Evolutionary conservation across 495 filamentous ascomycete species (phyloP), one percentile per base, ranked within the genome.

Genomic region (Trichoderma gamsii): DNA sequence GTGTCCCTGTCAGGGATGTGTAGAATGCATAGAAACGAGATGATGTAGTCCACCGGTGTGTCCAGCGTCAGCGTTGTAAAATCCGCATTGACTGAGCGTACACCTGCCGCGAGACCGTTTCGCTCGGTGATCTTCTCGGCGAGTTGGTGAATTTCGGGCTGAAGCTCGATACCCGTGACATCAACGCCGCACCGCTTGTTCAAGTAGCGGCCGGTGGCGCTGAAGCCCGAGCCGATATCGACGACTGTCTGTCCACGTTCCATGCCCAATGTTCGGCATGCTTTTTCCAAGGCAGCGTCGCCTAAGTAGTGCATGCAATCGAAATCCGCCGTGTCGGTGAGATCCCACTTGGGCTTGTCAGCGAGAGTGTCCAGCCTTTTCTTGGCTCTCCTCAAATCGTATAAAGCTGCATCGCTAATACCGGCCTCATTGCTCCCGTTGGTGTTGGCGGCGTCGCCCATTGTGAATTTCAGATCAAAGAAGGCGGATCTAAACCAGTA

Each of bases 281-380:
- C 69, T 38, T 64, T 63, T 21, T 70, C 69, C 16, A 70, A 29
- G 12, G 69, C 69, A 15, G 27, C 15, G 27, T 70, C 64, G 15
- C 69, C 69, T 4, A 70, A 32, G 11, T 70, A 70, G 56, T 70
- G 69, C 69, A 70, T 70, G 61, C 69, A 70, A 35, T 70, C 69
- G 43, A 70, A 70, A 8, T 56, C 44, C 3, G 44, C 41, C 4
- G 69, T 70, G 69, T 70, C 69, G 27, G 52, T n/a, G 23, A 61
- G 69, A 13, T 67, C 56, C 69, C 69, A 70, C 16, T n/a, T 49
- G 41, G 65, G 29, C 21, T 70, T 70, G 32, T 21, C 65, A 23
- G 38, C 29, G 38, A 70, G 41, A 18, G 56, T 35, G 15, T 25
- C 65, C 13, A 70, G 44, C 12, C 51, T 51, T 43, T 52, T 67